These are phyloP conservation scores for Pseudocercospora crystallina DNA, from an alignment of 2,329 filamentous ascomycete genomes.

Conservation along the genomic window DNA sequence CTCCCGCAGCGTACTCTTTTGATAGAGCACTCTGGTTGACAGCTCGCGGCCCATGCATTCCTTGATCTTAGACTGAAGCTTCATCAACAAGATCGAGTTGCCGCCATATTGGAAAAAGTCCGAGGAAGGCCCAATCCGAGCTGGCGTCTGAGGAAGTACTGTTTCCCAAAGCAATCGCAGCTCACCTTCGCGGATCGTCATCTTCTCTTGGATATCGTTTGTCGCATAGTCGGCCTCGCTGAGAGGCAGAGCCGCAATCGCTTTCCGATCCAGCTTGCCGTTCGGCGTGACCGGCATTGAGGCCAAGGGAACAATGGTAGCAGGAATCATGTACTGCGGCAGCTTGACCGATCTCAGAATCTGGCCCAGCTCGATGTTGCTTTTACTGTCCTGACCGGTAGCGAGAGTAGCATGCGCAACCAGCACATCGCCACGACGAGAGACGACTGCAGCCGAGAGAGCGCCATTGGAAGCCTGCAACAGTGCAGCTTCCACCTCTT, in stretches of 20 bases:
- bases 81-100: not conserved
- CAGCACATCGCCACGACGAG: constrained; percentile 25
- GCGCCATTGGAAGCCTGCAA: constrained; percentile 21
- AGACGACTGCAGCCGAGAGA: constrained; percentile 29
- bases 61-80: not conserved
- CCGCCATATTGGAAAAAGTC: not conserved
- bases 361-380: not conserved
- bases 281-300: constrained; percentile 5
- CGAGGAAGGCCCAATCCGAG: not conserved
- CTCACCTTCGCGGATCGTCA: not conserved
- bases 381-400: not conserved
- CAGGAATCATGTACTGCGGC: constrained; percentile 12
- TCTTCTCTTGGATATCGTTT: too few species aligned
- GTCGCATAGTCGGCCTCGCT: too few species aligned
- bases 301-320: not conserved
- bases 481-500: constrained; percentile 43
- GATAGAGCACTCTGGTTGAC: not conserved
- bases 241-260: not conserved
- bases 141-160: not conserved
- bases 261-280: constrained; percentile 8
- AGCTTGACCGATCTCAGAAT: not conserved
- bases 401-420: constrained; percentile 32
- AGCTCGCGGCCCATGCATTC: not conserved
- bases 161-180: not conserved
- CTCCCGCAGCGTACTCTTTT: not conserved